Base-by-base conservation (phyloP, 441 rosid species). In the Mallotus japonicus region DNA sequence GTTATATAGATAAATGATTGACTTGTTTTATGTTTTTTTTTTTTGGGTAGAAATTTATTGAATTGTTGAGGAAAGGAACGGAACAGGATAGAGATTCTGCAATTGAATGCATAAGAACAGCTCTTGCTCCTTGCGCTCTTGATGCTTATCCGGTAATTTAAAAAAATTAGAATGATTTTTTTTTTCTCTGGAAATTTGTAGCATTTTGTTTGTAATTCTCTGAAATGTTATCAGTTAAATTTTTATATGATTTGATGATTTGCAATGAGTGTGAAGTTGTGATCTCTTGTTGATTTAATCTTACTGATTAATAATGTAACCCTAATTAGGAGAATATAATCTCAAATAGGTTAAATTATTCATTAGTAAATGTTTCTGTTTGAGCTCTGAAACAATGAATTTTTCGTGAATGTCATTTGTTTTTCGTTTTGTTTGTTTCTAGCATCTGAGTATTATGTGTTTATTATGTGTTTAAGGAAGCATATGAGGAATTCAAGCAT, bases 401-500 rank as follows among this genome's bases (percentile, higher is more conserved):
- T 51, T 64, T 5, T 67, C 0, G 19, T 53, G 56, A 53, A 4
- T 15, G 8, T 53, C 6, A 6, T 53, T n/a, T 16, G 19, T 53
- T 3, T 53, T 53, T 64, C 32, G 3, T 28, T 28, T 28, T 28
- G 6, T 55, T 22, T 17, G 16, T 44, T 60, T 28, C 15, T 56
- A 74, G 71, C 34, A 76, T 74, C 82, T 85, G 76, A 82, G 67
- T 65, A 65, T 74, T 75, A n/a, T 76, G 32, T 81, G 67, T 80
- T n/a, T 28, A 28, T 28, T 28, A 24, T 79, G 77, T 86, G 69
- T 82, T 89, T 80, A 88, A 91, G 99, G 99, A 95, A 89, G 96
- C 99, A 46, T 95, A 95, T 37, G 95, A 88, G 91, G 99, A 95
- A 80, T 92, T 95, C 85, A 95, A 95, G 88, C 99, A 92, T 80